A percentile compares a stretch with the other conserved stretches of the same genome.
phyloP scores from a whole-genome alignment of 148 eudicot genomes.

The Rhododendron vialii region DNA sequence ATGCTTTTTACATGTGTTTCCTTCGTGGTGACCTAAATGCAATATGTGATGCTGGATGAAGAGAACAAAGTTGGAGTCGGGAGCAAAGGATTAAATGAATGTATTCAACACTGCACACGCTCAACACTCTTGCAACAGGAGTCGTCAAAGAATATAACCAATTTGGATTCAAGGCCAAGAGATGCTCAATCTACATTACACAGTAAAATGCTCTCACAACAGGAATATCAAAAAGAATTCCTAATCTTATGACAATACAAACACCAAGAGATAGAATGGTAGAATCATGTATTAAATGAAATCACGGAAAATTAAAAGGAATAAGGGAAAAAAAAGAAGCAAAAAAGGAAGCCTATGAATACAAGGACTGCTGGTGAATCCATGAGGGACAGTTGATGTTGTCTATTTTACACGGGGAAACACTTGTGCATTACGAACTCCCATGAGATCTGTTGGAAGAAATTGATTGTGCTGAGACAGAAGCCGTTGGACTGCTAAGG shows the following conservation, averaged over 20 bases:
- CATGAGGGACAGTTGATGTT: neutral
- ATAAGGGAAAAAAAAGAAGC: neutral
- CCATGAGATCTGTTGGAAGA: conserved; percentile 2
- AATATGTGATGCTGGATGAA: neutral
- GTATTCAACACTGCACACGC: neutral
- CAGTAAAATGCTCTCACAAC: conserved; percentile 9
- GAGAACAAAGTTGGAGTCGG: neutral
- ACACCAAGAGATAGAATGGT: conserved; percentile 4
- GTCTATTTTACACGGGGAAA: neutral
- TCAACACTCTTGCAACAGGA: neutral
- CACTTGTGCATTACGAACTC: neutral
- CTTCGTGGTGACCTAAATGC: neutral
- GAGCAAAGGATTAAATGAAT: neutral
- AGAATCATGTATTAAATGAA: neutral
- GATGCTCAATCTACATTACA: conserved; percentile 19
- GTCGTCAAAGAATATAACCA: conserved; percentile 4
- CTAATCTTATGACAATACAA: conserved; percentile 13
- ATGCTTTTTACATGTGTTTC: neutral
- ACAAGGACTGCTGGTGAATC: neutral
- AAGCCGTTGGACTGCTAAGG: conserved; percentile 56
- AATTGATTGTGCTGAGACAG: conserved; percentile 31
- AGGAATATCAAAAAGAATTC: conserved; percentile 16
- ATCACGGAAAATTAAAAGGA: neutral
- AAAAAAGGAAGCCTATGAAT: neutral
- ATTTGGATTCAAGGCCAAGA: neutral